These are phyloP conservation scores for Postia placenta DNA, from an alignment of 768 basidiomycete genomes.

Conservation along the genomic window DNA sequence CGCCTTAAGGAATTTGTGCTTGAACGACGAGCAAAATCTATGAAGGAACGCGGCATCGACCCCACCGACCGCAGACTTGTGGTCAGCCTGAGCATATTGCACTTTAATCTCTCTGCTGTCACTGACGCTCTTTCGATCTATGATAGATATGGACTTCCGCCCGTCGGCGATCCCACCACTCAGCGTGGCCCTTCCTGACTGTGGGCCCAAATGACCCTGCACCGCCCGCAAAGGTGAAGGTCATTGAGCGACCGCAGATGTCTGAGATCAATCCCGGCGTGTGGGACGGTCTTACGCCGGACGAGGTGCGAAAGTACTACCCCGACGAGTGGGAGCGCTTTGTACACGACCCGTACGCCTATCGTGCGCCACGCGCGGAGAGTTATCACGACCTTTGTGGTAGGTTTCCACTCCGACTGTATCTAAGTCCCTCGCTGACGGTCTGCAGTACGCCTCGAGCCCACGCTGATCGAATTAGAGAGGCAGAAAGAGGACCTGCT, in stretches of 20 bases:
- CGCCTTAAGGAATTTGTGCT: slow-evolving; percentile 85
- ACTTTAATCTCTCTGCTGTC: too few species aligned
- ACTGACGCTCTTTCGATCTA: neutral
- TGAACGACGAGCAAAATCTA: slow-evolving; percentile 69
- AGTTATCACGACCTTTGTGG: slow-evolving; percentile 95
- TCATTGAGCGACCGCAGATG: slow-evolving; percentile 96
- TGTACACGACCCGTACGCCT: slow-evolving; percentile 87
- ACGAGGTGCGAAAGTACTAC: slow-evolving; percentile 84
- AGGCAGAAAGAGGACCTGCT: slow-evolving; percentile 90
- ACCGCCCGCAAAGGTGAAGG: slow-evolving; percentile 54
- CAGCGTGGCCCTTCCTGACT: slow-evolving; percentile 87
- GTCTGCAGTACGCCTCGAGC: slow-evolving; percentile 83
- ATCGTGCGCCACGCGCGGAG: slow-evolving; percentile 89
- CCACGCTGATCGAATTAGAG: slow-evolving; percentile 88
- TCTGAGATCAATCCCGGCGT: slow-evolving; percentile 96
- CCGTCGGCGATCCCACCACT: slow-evolving; percentile 87
- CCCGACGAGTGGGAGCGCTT: slow-evolving; percentile 94
- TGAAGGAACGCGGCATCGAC: slow-evolving; percentile 65
- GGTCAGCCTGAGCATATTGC: neutral
- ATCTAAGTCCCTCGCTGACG: neutral
- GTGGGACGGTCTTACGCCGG: slow-evolving; percentile 92
- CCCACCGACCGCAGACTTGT: slow-evolving; percentile 57
- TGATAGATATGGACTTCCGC: slow-evolving; percentile 95
- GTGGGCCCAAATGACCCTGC: slow-evolving; percentile 16
- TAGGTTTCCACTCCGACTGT: slow-evolving; percentile 24